A percentile compares a stretch with the other conserved stretches of the same genome.
These are phyloP conservation scores for Hylodesmum podocarpum DNA, from an alignment of 306 rosid species.

Conservation along the genomic window DNA sequence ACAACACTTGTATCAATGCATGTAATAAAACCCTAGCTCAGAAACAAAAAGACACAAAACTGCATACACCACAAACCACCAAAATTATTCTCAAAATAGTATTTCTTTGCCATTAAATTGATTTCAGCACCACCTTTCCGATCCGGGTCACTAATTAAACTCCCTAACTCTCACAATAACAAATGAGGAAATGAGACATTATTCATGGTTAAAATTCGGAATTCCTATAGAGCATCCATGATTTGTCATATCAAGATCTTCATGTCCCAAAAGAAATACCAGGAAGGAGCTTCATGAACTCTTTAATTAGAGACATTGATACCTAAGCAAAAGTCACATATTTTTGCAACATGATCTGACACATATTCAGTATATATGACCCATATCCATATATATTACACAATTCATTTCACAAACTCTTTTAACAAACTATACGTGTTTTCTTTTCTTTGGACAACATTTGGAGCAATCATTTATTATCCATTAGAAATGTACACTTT, in stretches of 20 bases:
- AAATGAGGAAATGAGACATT: not conserved
- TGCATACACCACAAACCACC: not conserved
- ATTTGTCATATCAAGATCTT: not conserved
- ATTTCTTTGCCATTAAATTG: not conserved
- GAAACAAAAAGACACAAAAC: not conserved
- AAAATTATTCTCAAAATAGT: not conserved
- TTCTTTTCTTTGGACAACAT: not conserved
- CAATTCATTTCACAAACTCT: not conserved
- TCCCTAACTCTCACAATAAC: not conserved
- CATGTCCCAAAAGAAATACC: not conserved
- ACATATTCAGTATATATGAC: not conserved
- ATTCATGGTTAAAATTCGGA: not conserved
- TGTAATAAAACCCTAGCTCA: too few species aligned
- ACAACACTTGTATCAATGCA: not conserved
- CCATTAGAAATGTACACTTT: slow-evolving; percentile 1
- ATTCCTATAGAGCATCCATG: not conserved
- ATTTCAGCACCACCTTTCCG: not conserved
- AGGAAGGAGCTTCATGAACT: not conserved
- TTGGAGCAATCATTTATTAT: slow-evolving; percentile 1
- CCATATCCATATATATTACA: not conserved
- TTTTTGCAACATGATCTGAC: not conserved
- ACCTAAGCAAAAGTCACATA: slow-evolving; percentile 14
- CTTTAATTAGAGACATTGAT: not conserved
- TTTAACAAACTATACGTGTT: not conserved
- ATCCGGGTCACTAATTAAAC: not conserved